phyloP scores from a whole-genome alignment of 768 basidiomycete species.

The Auriscalpium microsporum region DNA sequence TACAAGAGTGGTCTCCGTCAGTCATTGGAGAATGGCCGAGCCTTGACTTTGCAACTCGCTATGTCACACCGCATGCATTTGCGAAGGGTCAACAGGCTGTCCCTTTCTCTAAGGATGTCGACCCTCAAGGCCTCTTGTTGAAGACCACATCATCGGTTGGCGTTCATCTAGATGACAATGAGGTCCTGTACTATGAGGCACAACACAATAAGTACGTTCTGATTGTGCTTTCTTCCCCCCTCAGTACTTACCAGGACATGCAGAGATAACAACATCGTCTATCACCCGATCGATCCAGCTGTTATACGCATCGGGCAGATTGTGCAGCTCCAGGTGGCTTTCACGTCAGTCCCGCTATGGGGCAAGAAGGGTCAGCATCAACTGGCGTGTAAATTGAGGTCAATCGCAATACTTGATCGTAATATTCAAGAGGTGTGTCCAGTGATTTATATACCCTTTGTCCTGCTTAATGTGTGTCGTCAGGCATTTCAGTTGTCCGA shows the following conservation, averaged over 20 bases:
- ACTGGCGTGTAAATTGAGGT: background rate
- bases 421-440: background rate
- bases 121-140: background rate
- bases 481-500: background rate
- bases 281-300: background rate
- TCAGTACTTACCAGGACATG: background rate
- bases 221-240: background rate
- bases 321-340: background rate
- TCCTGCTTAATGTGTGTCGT: background rate
- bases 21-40: background rate
- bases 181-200: background rate
- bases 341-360: background rate
- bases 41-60: background rate
- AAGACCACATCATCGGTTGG: background rate
- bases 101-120: background rate
- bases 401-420: background rate
- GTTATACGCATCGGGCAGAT: background rate
- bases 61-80: background rate
- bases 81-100: background rate
- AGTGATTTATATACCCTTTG: background rate
- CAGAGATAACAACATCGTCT: background rate
- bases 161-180: background rate
- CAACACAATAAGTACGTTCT: background rate
- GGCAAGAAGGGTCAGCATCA: background rate
- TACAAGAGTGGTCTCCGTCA: background rate